Conservation (phyloP, 805 yeast species). For the Kluyveromyces wickerhamii region DNA sequence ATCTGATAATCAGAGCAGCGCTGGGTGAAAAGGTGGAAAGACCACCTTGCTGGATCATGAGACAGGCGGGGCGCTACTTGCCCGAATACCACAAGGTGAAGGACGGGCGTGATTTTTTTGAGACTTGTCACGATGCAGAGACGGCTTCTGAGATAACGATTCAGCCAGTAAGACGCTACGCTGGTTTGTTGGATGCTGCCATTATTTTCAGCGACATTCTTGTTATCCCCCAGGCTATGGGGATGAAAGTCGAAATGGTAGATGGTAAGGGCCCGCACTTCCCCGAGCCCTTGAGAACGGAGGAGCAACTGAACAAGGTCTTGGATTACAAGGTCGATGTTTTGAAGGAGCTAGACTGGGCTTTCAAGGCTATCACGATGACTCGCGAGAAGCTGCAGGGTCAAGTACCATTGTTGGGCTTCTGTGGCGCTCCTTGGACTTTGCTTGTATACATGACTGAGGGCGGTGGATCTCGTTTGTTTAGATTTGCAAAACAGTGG, state of each 20-base stretch:
- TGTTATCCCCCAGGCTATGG: constrained; percentile 97
- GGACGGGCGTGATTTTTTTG: constrained; percentile 81
- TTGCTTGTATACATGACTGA: constrained; percentile 93
- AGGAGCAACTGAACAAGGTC: constrained; percentile 51
- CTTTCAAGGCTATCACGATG: constrained; percentile 82
- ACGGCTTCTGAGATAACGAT: constrained; percentile 90
- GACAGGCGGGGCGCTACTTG: constrained; percentile 92
- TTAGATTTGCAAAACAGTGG: constrained; percentile 89
- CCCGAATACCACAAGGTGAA: constrained; percentile 91
- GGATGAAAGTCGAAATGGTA: constrained; percentile 87
- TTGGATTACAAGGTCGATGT: constrained; percentile 63
- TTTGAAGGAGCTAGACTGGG: constrained; percentile 79
- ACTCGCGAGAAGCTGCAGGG: constrained; percentile 85
- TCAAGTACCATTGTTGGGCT: constrained; percentile 88
- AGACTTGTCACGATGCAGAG: constrained; percentile 91
- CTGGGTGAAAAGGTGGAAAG: constrained; percentile 85
- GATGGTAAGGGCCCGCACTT: constrained; percentile 94
- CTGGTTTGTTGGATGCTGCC: constrained; percentile 91
- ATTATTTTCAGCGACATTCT: constrained; percentile 92
- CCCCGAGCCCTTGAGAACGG: constrained; percentile 75
- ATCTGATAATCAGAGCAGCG: constrained; percentile 86
- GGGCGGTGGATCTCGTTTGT: constrained; percentile 92
- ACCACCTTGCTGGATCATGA: constrained; percentile 97
- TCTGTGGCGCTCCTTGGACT: constrained; percentile 98
- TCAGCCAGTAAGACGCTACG: constrained; percentile 87